Evolutionary conservation across 345 rosid species (phyloP).

Genomic region (Sonneratia alba): DNA sequence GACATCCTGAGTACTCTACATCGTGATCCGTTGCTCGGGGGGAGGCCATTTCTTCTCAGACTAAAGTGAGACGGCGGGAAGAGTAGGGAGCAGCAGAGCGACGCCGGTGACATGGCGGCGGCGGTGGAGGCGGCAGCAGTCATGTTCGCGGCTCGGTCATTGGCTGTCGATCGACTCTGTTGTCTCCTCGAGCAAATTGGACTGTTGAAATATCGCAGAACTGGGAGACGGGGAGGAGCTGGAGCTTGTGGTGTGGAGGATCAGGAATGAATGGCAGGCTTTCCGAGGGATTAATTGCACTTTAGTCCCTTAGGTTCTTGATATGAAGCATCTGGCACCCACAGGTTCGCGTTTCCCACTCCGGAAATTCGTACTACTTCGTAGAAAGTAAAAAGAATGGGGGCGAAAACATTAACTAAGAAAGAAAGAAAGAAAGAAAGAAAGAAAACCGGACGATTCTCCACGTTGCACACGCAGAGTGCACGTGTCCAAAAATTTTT

Average conservation of each 20-base stretch:
- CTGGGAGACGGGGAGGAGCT: neutral
- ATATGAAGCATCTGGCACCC: neutral
- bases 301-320: neutral
- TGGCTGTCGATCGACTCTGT: neutral
- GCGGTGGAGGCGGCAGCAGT: neutral
- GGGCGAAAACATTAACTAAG: no score
- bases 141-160: neutral
- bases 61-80: slow-evolving; percentile 3
- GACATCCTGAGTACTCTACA: slow-evolving; percentile 22
- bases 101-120: slow-evolving; percentile 26
- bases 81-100: slow-evolving; percentile 23
- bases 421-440: no score
- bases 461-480: no score
- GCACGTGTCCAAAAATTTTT: no score
- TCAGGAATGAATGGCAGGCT: slow-evolving; percentile 8
- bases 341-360: no score
- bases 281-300: neutral
- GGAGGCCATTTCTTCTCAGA: neutral
- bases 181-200: neutral
- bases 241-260: neutral
- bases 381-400: no score
- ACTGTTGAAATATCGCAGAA: slow-evolving; percentile 12
- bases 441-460: no score
- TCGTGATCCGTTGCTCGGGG: neutral
- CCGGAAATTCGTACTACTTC: no score